Evolutionary conservation across 352 stramenopile species (phyloP).

Genomic region (Globisporangium mamillatum): DNA sequence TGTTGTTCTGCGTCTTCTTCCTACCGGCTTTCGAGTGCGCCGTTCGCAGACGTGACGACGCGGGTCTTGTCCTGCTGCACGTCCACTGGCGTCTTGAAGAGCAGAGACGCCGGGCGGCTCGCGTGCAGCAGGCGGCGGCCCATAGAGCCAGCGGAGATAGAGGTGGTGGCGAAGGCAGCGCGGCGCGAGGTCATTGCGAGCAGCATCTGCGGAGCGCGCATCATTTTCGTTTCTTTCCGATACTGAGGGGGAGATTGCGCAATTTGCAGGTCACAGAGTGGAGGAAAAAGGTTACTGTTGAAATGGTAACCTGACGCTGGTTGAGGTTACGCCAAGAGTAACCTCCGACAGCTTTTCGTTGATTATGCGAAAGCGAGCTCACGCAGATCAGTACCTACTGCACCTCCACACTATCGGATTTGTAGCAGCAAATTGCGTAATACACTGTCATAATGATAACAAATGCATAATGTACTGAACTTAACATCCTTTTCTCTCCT

Average conservation of each 20-base stretch:
- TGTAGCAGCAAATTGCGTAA: neutral
- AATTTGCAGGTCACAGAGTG: neutral
- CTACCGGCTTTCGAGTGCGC: constrained; percentile 57
- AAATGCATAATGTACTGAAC: neutral
- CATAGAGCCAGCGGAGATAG: neutral
- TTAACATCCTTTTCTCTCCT: neutral
- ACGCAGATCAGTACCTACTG: neutral
- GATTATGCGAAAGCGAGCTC: neutral
- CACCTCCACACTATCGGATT: neutral
- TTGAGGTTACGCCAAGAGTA: neutral
- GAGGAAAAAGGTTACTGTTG: neutral
- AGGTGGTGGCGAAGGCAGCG: neutral
- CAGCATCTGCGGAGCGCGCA: constrained; percentile 1
- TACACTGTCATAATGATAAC: neutral
- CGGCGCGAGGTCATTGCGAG: constrained; percentile 1
- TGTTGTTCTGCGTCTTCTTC: neutral
- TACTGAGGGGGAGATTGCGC: neutral
- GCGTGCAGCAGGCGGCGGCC: constrained; percentile 37
- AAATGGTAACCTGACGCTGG: neutral
- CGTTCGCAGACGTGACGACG: constrained; percentile 41
- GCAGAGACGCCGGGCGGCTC: constrained; percentile 33
- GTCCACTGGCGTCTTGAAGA: constrained; percentile 55
- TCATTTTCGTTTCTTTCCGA: neutral
- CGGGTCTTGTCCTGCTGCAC: constrained; percentile 26
- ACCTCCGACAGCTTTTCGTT: neutral